Conservation (phyloP, 257 asterid genomes). For the Parsonsia alboflavescens region DNA sequence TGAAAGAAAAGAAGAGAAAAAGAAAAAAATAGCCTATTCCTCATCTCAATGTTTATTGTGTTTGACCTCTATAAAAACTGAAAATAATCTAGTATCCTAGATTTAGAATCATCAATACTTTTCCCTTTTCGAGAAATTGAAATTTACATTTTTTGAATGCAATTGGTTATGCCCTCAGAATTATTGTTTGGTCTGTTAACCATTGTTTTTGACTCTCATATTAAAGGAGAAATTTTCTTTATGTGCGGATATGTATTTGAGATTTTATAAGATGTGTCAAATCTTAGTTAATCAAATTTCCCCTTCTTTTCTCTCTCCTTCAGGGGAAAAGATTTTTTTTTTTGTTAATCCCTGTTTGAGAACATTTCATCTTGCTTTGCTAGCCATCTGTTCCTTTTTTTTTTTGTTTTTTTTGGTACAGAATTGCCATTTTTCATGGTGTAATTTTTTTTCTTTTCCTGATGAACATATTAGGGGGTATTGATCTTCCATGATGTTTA, state of each 20-base stretch:
- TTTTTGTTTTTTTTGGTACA: too few species aligned
- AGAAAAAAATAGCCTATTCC: neutral
- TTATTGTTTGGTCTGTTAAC: neutral
- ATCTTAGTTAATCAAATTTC: neutral
- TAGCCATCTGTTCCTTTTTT: neutral
- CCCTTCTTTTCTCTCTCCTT: neutral
- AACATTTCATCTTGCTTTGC: conserved; percentile 7
- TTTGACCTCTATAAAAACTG: neutral
- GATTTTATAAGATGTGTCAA: neutral
- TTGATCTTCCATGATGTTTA: conserved; percentile 88
- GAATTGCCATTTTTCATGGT: conserved; percentile 20
- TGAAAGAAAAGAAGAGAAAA: too few species aligned
- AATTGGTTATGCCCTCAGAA: neutral
- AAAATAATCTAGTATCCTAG: neutral
- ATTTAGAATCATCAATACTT: neutral
- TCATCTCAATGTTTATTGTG: neutral
- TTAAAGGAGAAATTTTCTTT: neutral
- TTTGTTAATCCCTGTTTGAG: neutral
- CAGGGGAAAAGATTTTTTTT: neutral
- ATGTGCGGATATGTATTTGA: neutral
- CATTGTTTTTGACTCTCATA: neutral
- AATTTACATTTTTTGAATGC: neutral
- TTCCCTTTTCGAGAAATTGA: neutral
- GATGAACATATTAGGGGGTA: conserved; percentile 52
- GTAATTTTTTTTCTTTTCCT: conserved; percentile 11